Evolutionary conservation across 371 early-diverging fungal species (phyloP).

Genomic region (Rhizomucor pusillus): DNA sequence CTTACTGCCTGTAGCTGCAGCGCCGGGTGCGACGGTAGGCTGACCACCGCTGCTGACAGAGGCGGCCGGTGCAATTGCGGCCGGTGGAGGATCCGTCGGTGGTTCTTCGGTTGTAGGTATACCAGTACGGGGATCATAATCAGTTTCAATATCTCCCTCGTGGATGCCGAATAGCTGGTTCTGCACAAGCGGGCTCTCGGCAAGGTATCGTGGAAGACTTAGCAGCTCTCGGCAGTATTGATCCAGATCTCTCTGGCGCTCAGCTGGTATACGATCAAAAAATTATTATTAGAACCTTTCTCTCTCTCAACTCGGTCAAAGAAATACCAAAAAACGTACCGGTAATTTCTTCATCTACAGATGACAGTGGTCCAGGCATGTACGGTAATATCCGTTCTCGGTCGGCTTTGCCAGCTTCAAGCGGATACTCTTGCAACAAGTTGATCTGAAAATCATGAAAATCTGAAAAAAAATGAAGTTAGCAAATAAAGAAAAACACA

Average conservation of each 20-base stretch:
- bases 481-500: neutral
- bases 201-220: conserved; percentile 58
- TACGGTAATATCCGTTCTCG: conserved; percentile 70
- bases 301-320: no score
- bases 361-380: conserved; percentile 68
- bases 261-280: conserved; percentile 23
- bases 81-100: neutral
- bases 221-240: conserved; percentile 70
- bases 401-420: conserved; percentile 69
- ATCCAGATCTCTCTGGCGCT: conserved; percentile 63
- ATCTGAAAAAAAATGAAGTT: conserved; percentile 34
- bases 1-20: conserved; percentile 3
- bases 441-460: conserved; percentile 80
- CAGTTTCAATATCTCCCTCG: conserved; percentile 67
- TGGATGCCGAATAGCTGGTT: conserved; percentile 64
- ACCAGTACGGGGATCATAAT: conserved; percentile 30
- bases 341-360: conserved; percentile 57
- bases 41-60: conserved; percentile 2
- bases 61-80: conserved; percentile 7
- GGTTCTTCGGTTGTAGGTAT: neutral
- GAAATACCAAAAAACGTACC: conserved; percentile 26
- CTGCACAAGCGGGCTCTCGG: conserved; percentile 51
- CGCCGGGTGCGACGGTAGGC: neutral
- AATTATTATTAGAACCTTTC: neutral
- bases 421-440: conserved; percentile 72